These are phyloP conservation scores for Starmera stellimalicola DNA, from an alignment of 1,139 yeast species.

Conservation along the genomic window DNA sequence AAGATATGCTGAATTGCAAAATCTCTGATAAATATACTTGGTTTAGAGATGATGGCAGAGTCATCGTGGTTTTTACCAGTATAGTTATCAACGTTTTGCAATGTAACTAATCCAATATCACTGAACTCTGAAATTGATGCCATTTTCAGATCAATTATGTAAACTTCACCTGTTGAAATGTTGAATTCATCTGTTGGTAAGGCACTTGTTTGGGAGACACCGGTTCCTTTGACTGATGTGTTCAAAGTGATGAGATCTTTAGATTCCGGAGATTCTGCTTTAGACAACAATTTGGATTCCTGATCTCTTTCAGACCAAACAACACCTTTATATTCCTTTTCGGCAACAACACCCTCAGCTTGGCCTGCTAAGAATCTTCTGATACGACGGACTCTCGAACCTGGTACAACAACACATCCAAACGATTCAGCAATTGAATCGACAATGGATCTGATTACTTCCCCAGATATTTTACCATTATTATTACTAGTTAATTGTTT, in stretches of 20 bases:
- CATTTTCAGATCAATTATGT: constrained; percentile 74
- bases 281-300: constrained; percentile 48
- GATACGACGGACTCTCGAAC: constrained; percentile 82
- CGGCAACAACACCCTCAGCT: constrained; percentile 84
- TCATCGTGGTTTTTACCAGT: constrained; percentile 50
- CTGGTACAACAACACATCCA: constrained; percentile 82
- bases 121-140: constrained; percentile 49
- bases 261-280: constrained; percentile 23
- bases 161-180: constrained; percentile 77
- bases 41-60: constrained; percentile 45
- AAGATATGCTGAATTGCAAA: constrained; percentile 70
- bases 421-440: constrained; percentile 74
- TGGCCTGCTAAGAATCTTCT: constrained; percentile 95
- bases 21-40: constrained; percentile 79
- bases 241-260: constrained; percentile 32
- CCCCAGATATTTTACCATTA: constrained; percentile 45
- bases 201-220: constrained; percentile 32
- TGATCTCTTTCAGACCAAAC: constrained; percentile 84
- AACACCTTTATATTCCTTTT: constrained; percentile 86
- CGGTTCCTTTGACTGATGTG: constrained; percentile 25
- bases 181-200: constrained; percentile 70
- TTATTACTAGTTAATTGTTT: constrained; percentile 20
- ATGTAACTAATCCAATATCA: constrained; percentile 57
- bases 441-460: constrained; percentile 61
- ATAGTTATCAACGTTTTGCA: constrained; percentile 54